Evolutionary conservation across 495 filamentous ascomycete species (phyloP).

Genomic region (Pyronema omphalodes): DNA sequence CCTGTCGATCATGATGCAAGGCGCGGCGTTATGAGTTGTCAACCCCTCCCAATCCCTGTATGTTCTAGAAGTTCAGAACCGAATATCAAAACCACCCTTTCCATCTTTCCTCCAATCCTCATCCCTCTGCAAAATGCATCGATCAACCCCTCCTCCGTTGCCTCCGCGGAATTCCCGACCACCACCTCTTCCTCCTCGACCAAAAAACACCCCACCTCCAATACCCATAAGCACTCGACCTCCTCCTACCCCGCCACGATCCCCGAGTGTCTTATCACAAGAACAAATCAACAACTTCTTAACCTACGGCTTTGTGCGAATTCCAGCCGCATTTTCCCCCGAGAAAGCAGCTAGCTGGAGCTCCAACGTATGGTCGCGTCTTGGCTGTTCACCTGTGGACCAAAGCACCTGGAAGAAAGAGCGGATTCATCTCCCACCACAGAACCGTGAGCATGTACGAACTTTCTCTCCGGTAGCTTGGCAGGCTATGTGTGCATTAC

Average conservation of each 20-base stretch:
- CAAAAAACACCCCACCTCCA: not conserved
- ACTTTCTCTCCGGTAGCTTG: conserved; percentile 49
- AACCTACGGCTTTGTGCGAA: conserved; percentile 43
- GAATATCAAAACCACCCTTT: too few relatives aligned
- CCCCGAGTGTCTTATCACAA: conserved; percentile 29
- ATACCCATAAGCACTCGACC: not conserved
- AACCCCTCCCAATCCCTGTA: too few relatives aligned
- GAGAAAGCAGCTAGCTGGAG: conserved; percentile 41
- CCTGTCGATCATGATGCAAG: too few relatives aligned
- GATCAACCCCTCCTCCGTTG: too few relatives aligned
- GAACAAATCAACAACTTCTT: conserved; percentile 50
- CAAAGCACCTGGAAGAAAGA: conserved; percentile 46
- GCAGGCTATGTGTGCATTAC: conserved; percentile 50
- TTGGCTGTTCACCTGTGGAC: conserved; percentile 48
- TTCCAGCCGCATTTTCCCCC: conserved; percentile 40
- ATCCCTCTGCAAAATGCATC: too few relatives aligned
- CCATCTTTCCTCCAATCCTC: too few relatives aligned
- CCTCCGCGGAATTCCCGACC: too few relatives aligned
- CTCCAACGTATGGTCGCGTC: conserved; percentile 43
- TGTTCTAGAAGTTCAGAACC: too few relatives aligned
- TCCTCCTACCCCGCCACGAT: not conserved
- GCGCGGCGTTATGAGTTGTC: too few relatives aligned
- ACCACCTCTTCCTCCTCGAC: not conserved
- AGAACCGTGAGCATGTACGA: conserved; percentile 34
- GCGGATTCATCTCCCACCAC: conserved; percentile 46